Percentiles rank a stretch among this genome's conserved stretches.
Evolutionary conservation across 2,329 filamentous ascomycete species (phyloP).

Genomic region (Colletotrichum melonis): DNA sequence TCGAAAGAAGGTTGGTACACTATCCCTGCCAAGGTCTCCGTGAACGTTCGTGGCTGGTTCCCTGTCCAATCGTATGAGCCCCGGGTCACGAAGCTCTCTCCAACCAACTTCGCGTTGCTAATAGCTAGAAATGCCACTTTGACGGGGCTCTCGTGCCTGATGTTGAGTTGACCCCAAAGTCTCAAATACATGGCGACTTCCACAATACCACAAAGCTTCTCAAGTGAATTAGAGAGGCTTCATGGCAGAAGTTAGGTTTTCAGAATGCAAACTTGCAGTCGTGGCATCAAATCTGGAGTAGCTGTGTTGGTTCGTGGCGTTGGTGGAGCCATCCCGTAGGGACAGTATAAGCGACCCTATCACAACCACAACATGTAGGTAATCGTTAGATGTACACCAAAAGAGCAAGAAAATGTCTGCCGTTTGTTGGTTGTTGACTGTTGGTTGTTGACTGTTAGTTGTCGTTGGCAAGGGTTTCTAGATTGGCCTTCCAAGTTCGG

Average conservation of each 20-base stretch:
- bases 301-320: not conserved
- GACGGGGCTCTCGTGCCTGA: too few species aligned
- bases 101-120: too few species aligned
- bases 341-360: not conserved
- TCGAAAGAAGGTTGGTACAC: not conserved
- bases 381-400: not conserved
- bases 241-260: too few species aligned
- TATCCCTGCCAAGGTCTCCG: not conserved
- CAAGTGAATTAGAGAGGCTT: too few species aligned
- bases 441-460: not conserved
- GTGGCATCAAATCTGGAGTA: not conserved
- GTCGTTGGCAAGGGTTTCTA: not conserved
- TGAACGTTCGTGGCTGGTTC: not conserved
- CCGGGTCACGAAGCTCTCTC: too few species aligned
- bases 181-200: too few species aligned
- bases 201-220: too few species aligned
- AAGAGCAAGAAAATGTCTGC: not conserved
- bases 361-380: not conserved
- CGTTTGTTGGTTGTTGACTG: not conserved
- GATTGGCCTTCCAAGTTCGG: not conserved
- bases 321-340: not conserved
- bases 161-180: too few species aligned
- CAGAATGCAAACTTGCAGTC: not conserved
- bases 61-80: not conserved
- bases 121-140: too few species aligned